These are phyloP conservation scores for Hirsutella minnesotensis DNA, from an alignment of 2,329 filamentous ascomycete species.

Conservation along the genomic window DNA sequence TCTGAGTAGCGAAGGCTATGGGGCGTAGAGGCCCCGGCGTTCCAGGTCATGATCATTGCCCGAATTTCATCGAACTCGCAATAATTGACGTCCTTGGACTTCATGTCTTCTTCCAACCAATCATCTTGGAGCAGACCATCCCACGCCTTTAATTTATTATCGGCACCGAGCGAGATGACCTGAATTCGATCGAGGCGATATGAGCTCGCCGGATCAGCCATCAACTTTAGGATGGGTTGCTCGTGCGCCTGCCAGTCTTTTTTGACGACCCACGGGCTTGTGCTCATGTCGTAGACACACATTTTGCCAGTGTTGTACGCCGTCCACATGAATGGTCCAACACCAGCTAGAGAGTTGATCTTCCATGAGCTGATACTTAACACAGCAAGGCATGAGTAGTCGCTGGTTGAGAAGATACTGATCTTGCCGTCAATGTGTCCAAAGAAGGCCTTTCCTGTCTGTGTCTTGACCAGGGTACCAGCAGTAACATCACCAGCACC, in stretches of 20 bases:
- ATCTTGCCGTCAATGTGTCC: slow-evolving; percentile 91
- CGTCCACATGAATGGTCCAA: slow-evolving; percentile 79
- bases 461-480: slow-evolving; percentile 61
- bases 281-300: slow-evolving; percentile 77
- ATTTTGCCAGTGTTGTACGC: slow-evolving; percentile 91
- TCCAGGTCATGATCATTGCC: slow-evolving; percentile 84
- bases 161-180: slow-evolving; percentile 75
- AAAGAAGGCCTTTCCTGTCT: slow-evolving; percentile 73
- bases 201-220: slow-evolving; percentile 68
- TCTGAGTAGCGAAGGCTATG: slow-evolving; percentile 61
- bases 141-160: slow-evolving; percentile 78
- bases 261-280: slow-evolving; percentile 75
- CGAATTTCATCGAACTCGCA: slow-evolving; percentile 77
- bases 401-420: slow-evolving; percentile 72
- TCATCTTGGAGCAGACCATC: slow-evolving; percentile 89
- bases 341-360: slow-evolving; percentile 75
- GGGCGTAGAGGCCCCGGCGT: slow-evolving; percentile 92
- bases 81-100: slow-evolving; percentile 67
- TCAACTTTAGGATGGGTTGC: slow-evolving; percentile 65
- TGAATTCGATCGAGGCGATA: slow-evolving; percentile 79
- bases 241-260: slow-evolving; percentile 95
- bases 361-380: slow-evolving; percentile 89
- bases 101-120: slow-evolving; percentile 88
- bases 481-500: slow-evolving; percentile 80
- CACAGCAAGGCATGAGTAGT: slow-evolving; percentile 67